Evolutionary conservation across 768 basidiomycete species (phyloP), one percentile per base, ranked within the genome.

Genomic region (Kwoniella mangroviensis): DNA sequence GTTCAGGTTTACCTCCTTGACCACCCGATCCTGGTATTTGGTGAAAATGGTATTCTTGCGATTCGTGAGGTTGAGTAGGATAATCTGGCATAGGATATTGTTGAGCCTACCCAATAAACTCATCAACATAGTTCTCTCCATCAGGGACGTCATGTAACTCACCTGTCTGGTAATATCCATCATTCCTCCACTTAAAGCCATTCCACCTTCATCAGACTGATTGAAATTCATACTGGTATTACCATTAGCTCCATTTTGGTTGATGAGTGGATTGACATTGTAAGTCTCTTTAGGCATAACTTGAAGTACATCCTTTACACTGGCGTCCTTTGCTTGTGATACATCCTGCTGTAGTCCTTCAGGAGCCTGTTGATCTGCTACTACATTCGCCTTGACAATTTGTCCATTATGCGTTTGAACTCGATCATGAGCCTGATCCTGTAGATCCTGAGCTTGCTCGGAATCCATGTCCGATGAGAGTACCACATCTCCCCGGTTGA

Each of bases 201-300:
- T 34, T 22, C 22, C 28, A 53, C 45, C 41, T 12, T 24, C 67
- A 12, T 34, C 59, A 43, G 53, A 21, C 26, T 56, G 63, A 22
- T 19, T 34, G 57, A 63, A 34, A 15, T 67, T 34, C 28, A 57
- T 28, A 43, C 41, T 63, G 4, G 59, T 41, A 12, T 41, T 21
- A 19, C 63, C 21, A 34, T 69, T 28, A n/a, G 45, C 10, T 28
- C 41, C 70, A 13, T 63, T 43, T 26, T 53, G 19, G 52, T 70
- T 72, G 58, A 81, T 73, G 11, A 78, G 75, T 0, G 80, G 80
- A 63, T 81, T 81, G 54, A 81, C 75, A 66, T 81, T 80, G 53
- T 66, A 72, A 10, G 67, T 55, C 2, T 17, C 52, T 53, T 26
- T 62, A 7, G 40, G 24, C n/a, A 59, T 26, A n/a, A 34, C 49